Conservation (phyloP, 176 grass and related monocot genomes). For the Oryza officinalis region DNA sequence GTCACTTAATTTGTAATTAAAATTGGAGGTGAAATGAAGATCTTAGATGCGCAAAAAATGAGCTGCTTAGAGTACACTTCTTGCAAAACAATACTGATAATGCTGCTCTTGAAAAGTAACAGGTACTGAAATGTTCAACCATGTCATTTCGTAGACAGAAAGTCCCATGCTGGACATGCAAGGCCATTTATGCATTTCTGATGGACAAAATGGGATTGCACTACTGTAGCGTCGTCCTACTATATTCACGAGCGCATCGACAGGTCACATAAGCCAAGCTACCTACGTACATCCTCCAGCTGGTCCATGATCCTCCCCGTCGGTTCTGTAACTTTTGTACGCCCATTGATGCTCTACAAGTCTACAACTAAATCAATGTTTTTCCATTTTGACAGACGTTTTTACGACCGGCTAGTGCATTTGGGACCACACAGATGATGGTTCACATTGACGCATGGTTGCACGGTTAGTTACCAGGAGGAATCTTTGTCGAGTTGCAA, state of each 20-base stretch:
- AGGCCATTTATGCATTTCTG: not conserved
- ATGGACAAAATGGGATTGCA: not conserved
- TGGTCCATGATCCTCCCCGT: constrained; percentile 3
- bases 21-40: not conserved
- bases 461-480: not conserved
- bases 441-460: not conserved
- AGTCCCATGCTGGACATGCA: not conserved
- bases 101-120: not conserved
- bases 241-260: constrained; percentile 37
- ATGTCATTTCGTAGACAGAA: not conserved
- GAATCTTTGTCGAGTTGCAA: constrained; percentile 4
- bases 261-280: constrained; percentile 21
- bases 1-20: not conserved
- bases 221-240: not conserved
- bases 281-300: constrained; percentile 3
- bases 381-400: not conserved
- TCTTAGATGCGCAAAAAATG: not conserved
- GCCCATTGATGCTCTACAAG: not conserved
- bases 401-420: not conserved
- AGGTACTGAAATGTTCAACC: not conserved
- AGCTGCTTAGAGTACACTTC: not conserved
- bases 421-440: not conserved
- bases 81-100: not conserved
- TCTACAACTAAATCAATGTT: not conserved
- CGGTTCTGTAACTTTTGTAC: constrained; percentile 9